Conservation (phyloP, 495 filamentous ascomycete genomes). For the Xylaria longipes region DNA sequence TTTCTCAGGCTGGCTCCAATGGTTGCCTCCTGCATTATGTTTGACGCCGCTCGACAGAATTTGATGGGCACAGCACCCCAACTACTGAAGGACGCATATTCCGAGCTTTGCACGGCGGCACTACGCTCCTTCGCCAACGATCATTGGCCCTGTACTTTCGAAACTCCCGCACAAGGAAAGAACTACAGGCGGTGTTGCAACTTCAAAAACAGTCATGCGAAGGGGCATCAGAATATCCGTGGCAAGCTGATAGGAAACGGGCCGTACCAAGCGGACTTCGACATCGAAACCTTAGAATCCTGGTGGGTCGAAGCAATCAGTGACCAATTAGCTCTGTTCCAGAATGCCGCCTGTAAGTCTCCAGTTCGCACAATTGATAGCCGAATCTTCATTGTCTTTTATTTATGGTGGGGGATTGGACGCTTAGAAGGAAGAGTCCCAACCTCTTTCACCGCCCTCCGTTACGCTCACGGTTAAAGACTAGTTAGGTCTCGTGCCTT, state of each 20-base stretch:
- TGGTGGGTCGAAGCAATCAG: background rate
- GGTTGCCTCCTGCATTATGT: background rate
- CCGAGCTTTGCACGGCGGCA: background rate
- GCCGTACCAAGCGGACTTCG: background rate
- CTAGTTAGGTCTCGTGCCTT: no score
- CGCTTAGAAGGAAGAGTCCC: no score
- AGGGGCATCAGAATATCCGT: background rate
- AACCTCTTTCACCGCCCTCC: no score
- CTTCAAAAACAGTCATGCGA: background rate
- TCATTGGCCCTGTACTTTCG: background rate
- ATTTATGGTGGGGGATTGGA: no score
- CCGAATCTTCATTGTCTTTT: no score
- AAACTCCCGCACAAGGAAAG: background rate
- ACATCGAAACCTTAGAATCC: background rate
- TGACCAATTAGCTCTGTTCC: background rate
- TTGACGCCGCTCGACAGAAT: background rate
- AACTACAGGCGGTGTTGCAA: background rate
- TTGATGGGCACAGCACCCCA: background rate
- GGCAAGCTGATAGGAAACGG: background rate
- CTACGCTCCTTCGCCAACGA: background rate
- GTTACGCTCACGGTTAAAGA: no score
- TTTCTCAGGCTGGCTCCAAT: background rate
- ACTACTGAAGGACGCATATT: background rate
- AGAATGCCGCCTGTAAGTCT: background rate
- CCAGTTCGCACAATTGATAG: no score